phyloP scores from a whole-genome alignment of 1,284 basidiomycete species.

The Abortiporus biennis region DNA sequence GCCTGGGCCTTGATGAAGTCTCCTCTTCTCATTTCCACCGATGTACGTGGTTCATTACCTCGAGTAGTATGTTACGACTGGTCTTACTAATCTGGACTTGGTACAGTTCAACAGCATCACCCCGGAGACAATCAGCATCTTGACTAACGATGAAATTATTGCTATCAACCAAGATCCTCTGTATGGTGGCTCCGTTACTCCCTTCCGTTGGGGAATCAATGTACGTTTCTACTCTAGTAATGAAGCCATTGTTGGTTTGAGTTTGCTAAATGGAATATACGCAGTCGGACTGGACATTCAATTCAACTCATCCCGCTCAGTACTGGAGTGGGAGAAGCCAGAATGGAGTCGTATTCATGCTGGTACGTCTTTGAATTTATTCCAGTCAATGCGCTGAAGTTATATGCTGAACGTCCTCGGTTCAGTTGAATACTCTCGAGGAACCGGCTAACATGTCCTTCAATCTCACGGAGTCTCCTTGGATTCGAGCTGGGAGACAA shows the following conservation, averaged over 20 bases:
- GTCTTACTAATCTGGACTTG: no score
- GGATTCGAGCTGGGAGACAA: conserved; percentile 60
- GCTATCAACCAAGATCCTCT: conserved; percentile 66
- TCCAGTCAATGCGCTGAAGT: no score
- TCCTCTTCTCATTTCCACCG: conserved; percentile 42
- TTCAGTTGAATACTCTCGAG: conserved; percentile 38
- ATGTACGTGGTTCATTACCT: conserved; percentile 18
- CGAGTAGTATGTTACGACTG: background rate
- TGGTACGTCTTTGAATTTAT: conserved; percentile 23
- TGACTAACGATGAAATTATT: conserved; percentile 58
- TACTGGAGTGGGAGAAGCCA: conserved; percentile 47
- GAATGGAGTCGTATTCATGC: conserved; percentile 40
- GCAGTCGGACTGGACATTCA: conserved; percentile 44
- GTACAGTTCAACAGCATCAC: conserved; percentile 43
- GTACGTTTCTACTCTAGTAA: conserved; percentile 25
- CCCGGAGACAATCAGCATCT: conserved; percentile 42
- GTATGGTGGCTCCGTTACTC: conserved; percentile 51
- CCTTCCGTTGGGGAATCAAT: conserved; percentile 63
- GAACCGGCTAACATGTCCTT: conserved; percentile 53
- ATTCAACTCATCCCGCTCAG: conserved; percentile 40
- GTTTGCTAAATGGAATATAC: conserved; percentile 17
- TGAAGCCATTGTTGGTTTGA: no score
- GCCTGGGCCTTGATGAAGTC: conserved; percentile 66
- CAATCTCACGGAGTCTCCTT: conserved; percentile 62
- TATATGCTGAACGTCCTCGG: no score